Conservation (phyloP, 148 eudicot species). For the Rhododendron mucronatum region DNA sequence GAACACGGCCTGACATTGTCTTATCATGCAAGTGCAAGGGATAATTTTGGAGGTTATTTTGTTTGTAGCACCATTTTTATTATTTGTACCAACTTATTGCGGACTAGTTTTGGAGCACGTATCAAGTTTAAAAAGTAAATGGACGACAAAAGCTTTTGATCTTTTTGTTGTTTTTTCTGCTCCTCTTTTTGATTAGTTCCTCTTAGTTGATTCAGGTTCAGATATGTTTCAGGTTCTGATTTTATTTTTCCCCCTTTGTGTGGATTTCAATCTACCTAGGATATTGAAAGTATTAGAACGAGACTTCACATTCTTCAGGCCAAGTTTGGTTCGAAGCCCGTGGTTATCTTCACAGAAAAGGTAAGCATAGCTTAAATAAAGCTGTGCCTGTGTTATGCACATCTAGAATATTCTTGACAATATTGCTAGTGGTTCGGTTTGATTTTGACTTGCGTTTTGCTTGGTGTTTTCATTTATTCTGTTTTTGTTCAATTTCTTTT, state of each 20-base stretch:
- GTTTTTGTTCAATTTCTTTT: background rate
- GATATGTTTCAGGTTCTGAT: conserved; percentile 6
- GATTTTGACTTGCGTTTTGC: background rate
- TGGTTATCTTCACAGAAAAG: conserved; percentile 82
- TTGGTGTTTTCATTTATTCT: background rate
- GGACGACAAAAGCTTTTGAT: background rate
- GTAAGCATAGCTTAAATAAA: conserved; percentile 29
- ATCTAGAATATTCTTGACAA: background rate
- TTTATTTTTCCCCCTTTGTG: background rate
- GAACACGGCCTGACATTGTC: background rate
- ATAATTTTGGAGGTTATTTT: background rate
- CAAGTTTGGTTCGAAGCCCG: conserved; percentile 45
- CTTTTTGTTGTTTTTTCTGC: background rate
- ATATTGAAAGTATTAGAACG: conserved; percentile 38
- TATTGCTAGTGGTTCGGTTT: background rate
- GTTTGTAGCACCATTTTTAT: background rate
- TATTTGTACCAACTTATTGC: background rate
- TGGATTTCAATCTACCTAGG: conserved; percentile 37
- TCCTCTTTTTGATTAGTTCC: background rate
- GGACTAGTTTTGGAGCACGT: background rate
- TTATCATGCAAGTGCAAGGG: background rate
- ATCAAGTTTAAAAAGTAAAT: background rate
- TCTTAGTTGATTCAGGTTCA: conserved; percentile 2
- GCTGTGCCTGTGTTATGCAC: background rate
- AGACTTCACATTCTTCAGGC: conserved; percentile 48